A percentile compares a stretch with the other conserved stretches of the same genome.
These are phyloP conservation scores for Warburgia ugandensis DNA, from an alignment of 164 flowering plant genomes.

Conservation along the genomic window DNA sequence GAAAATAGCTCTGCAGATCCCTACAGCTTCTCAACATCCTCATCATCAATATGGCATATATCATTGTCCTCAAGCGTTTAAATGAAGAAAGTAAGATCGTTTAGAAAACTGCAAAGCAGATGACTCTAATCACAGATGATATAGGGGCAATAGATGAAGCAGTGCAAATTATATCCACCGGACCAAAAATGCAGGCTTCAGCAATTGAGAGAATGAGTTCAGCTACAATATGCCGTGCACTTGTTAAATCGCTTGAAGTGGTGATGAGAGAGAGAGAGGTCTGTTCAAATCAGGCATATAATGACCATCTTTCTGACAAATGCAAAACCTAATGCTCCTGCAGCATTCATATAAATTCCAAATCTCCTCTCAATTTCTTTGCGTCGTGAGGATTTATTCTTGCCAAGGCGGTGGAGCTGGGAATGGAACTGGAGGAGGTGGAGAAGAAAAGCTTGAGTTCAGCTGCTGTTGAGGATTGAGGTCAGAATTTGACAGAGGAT, in stretches of 20 bases:
- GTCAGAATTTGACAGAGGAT: too few relatives aligned
- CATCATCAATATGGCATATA: constrained; percentile 44
- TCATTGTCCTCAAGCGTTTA: constrained; percentile 64
- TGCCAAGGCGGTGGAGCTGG: too few relatives aligned
- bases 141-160: constrained; percentile 56
- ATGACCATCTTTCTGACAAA: too few relatives aligned
- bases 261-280: too few relatives aligned
- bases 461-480: too few relatives aligned
- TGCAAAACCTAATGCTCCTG: too few relatives aligned
- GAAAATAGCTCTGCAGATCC: constrained; percentile 32
- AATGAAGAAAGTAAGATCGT: constrained; percentile 54
- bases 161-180: constrained; percentile 60
- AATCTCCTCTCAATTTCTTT: too few relatives aligned
- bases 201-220: constrained; percentile 82
- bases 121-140: constrained; percentile 67
- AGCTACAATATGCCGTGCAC: constrained; percentile 73
- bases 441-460: too few relatives aligned
- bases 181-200: constrained; percentile 66
- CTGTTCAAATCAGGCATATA: too few relatives aligned
- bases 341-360: too few relatives aligned
- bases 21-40: constrained; percentile 34
- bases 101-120: constrained; percentile 64
- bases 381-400: too few relatives aligned
- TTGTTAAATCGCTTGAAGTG: constrained; percentile 83
- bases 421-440: too few relatives aligned